Evolutionary conservation across 345 rosid species (phyloP), one percentile per base, ranked within the genome.

Genomic region (Ceriops zippeliana): DNA sequence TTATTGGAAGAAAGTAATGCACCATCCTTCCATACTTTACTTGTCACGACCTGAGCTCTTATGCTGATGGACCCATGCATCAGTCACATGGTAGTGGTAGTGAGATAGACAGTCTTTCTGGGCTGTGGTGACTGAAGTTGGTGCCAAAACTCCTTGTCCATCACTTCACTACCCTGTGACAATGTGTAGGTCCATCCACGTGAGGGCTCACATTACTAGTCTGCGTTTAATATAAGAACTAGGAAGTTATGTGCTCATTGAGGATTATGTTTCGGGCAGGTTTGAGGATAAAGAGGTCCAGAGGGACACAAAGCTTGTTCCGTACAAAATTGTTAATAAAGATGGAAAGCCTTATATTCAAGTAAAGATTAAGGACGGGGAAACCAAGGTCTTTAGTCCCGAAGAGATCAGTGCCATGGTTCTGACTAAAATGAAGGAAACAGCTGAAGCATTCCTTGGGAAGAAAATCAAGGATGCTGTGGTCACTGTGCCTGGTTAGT

Each of bases 401-500:
- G 98, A 93, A 80, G 98, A 93, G 79, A 66, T 93, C 66, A 93
- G 98, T 66, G 98, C 98, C 46, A 93, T 91, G 98, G 19, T 93
- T 63, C 65, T 93, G 74, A 86, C 66, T 16, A 93, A 93, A 87
- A 93, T 90, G 98, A 93, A 93, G 87, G 98, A 93, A 83, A 93
- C 98, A 15, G 98, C 98, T 0, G 96, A 93, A 69, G 96, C 98
- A 16, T 93, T 84, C 88, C 95, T 91, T 65, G 98, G 98, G n/a
- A 93, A 93, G 88, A 91, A 93, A 76, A 93, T 93, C 73, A 93
- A 86, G 88, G 98, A 93, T 73, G 97, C 97, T 17, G 98, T 93
- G 52, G 97, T 93, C 69, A 93, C 98, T 51, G 97, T 93, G 83
- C 98, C 98, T 57, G 97, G 98, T 93, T 15, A 79, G 85, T 82